Evolutionary conservation across 306 rosid species (phyloP).

Genomic region (Fragaria vesca): DNA sequence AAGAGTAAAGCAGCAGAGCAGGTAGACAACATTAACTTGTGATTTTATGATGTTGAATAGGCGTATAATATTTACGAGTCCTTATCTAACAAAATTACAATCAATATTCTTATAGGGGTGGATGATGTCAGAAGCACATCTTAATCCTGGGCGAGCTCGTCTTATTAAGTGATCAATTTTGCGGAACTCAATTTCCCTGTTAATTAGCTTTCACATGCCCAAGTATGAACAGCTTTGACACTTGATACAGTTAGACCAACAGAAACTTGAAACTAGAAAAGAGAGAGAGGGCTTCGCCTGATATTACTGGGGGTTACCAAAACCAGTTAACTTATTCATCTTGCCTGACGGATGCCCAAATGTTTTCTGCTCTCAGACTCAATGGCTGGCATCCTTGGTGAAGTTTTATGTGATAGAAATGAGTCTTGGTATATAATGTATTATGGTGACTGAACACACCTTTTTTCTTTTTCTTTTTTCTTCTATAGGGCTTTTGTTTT

Average conservation of each 20-base stretch:
- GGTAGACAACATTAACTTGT: conserved; percentile 35
- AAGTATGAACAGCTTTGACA: conserved; percentile 12
- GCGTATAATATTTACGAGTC: neutral
- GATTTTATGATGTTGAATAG: neutral
- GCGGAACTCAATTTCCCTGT: conserved; percentile 22
- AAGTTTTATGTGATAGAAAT: neutral
- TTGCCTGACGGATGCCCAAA: conserved; percentile 2
- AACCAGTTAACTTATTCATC: conserved; percentile 25
- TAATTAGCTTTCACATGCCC: conserved; percentile 24
- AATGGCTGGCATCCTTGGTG: neutral
- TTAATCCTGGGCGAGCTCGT: conserved; percentile 97
- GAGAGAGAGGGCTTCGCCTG: neutral
- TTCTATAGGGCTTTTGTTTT: neutral
- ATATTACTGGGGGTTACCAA: conserved; percentile 18
- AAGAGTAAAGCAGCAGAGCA: conserved; percentile 79
- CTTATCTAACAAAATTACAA: neutral
- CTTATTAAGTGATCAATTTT: conserved; percentile 37
- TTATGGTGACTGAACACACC: neutral
- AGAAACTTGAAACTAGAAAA: neutral
- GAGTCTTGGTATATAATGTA: neutral
- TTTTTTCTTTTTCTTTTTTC: neutral
- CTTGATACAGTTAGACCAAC: neutral
- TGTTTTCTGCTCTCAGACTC: neutral
- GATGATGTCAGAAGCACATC: conserved; percentile 89
- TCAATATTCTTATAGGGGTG: conserved; percentile 62